phyloP scores from a whole-genome alignment of 768 basidiomycete genomes.

The Leccinum disarticulatum region DNA sequence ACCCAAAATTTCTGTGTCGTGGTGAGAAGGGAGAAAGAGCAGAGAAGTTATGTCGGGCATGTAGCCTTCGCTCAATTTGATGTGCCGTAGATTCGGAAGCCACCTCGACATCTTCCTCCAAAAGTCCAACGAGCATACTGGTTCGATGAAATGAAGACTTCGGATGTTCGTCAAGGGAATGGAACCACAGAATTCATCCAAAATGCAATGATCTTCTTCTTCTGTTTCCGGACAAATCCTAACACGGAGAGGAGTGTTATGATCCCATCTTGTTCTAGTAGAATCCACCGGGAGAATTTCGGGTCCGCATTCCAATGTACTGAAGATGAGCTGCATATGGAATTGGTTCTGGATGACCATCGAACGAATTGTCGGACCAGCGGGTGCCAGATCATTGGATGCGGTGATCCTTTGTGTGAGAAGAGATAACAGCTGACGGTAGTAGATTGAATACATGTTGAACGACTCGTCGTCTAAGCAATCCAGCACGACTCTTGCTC shows the following conservation, averaged over 20 bases:
- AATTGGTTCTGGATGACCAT: background rate
- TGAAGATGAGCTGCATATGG: background rate
- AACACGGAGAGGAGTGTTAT: too few relatives aligned
- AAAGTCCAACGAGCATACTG: background rate
- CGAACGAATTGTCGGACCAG: background rate
- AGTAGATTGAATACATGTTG: background rate
- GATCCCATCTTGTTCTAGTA: too few relatives aligned
- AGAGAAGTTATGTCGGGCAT: background rate
- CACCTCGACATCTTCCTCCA: slow-evolving; percentile 5
- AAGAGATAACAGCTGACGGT: background rate
- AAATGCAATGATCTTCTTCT: background rate
- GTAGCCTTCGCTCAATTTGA: background rate
- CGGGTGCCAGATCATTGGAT: background rate
- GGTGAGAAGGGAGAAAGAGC: background rate
- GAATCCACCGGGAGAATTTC: background rate
- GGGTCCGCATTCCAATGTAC: background rate
- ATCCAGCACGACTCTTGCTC: background rate
- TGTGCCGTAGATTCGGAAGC: slow-evolving; percentile 1
- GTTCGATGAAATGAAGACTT: background rate
- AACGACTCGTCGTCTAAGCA: too few relatives aligned
- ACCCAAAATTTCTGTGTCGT: background rate
- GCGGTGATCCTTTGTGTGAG: background rate
- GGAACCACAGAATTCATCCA: background rate
- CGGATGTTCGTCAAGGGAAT: background rate
- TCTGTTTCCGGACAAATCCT: too few relatives aligned